phyloP scores from a whole-genome alignment of 768 basidiomycete species.

The Amanita brunnescens region DNA sequence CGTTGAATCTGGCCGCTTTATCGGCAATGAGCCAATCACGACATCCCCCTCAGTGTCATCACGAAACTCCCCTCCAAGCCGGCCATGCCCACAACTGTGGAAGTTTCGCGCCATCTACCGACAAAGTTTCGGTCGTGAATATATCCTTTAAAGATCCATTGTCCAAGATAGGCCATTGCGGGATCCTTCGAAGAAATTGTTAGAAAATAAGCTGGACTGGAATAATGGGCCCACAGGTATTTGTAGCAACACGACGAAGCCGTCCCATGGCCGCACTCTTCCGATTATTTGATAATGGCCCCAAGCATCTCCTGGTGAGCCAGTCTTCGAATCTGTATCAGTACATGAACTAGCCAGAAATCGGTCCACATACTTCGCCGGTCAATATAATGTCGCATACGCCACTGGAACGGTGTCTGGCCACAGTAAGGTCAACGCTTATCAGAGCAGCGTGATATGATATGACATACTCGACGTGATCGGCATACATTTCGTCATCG shows the following conservation, averaged over 20 bases:
- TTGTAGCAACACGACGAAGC: constrained; percentile 36
- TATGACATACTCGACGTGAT: constrained; percentile 21
- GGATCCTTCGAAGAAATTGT: constrained; percentile 23
- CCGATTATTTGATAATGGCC: constrained; percentile 37
- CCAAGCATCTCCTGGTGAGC: constrained; percentile 40
- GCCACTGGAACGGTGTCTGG: constrained; percentile 27
- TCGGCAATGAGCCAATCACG: constrained; percentile 1
- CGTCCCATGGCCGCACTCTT: constrained; percentile 45
- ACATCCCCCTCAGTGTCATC: constrained; percentile 22
- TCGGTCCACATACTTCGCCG: constrained; percentile 31
- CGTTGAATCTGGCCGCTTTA: neutral
- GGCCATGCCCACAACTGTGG: constrained; percentile 26
- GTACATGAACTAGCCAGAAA: neutral
- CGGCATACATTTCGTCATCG: constrained; percentile 32
- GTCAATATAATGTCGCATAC: constrained; percentile 45
- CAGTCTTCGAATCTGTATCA: constrained; percentile 23
- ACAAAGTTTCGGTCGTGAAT: constrained; percentile 40
- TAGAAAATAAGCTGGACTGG: constrained; percentile 1
- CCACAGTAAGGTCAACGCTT: neutral
- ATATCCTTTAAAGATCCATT: constrained; percentile 47
- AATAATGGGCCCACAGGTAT: constrained; percentile 27
- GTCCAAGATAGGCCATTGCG: constrained; percentile 21
- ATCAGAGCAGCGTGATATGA: neutral
- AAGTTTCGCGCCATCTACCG: constrained; percentile 47
- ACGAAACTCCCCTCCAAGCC: constrained; percentile 46